phyloP scores from a whole-genome alignment of 83 land plant species.

The Picea engelmannii region DNA sequence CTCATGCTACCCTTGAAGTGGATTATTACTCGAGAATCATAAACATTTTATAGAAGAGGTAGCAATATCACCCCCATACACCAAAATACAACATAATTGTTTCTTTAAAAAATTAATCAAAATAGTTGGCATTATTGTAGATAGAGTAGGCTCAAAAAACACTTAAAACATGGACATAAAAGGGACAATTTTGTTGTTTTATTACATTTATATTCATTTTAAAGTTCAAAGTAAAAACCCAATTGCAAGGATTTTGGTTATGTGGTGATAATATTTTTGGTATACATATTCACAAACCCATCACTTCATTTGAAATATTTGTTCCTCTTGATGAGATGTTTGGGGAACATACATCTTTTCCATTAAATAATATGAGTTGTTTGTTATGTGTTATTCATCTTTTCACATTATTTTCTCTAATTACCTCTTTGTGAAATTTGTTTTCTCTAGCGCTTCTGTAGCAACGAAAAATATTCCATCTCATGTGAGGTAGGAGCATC shows the following conservation, averaged over 20 bases:
- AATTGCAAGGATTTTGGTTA: too few species aligned
- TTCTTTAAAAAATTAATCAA: not conserved
- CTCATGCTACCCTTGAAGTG: slow-evolving; percentile 28
- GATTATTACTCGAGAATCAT: slow-evolving; percentile 61
- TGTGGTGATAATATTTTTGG: too few species aligned
- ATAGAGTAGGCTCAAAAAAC: not conserved
- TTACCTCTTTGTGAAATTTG: slow-evolving; percentile 54
- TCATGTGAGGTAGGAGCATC: too few species aligned
- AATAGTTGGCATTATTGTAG: not conserved
- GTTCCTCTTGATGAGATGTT: too few species aligned
- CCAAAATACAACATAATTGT: not conserved
- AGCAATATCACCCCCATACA: not conserved
- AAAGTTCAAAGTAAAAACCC: too few species aligned
- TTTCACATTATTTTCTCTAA: too few species aligned
- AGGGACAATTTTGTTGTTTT: not conserved
- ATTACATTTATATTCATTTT: not conserved
- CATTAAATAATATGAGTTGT: too few species aligned
- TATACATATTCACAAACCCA: too few species aligned
- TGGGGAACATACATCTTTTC: too few species aligned
- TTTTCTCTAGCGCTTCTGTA: slow-evolving; percentile 46
- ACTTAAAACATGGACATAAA: not conserved
- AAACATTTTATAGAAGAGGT: slow-evolving; percentile 71
- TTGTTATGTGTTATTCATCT: too few species aligned
- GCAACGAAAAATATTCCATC: slow-evolving; percentile 28
- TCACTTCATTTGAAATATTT: too few species aligned